Base-by-base conservation (phyloP, 2,329 filamentous ascomycete species). In the Didymella pomorum region DNA sequence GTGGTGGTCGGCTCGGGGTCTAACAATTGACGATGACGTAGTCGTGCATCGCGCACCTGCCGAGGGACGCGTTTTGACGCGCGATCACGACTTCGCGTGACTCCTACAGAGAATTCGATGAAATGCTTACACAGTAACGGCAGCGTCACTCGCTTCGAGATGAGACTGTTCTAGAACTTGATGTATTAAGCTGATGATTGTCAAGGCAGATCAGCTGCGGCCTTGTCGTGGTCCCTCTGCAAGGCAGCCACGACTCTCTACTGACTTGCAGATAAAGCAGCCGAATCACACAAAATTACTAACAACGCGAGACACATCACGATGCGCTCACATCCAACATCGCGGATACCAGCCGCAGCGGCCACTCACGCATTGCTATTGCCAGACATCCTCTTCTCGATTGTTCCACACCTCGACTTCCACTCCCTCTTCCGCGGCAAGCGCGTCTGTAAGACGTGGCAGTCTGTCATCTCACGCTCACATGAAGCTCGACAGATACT, bases 11-110 rank as follows among this genome's bases (percentile, higher is more conserved):
- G 33, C 35, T 18, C 52, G 25, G 49, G n/a, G 53, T 26, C 23
- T 39, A n/a, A 18, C 43, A n/a, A 18, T 39, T 28, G n/a, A n/a
- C 14, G n/a, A 41, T 52, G 52, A 69, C 68, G 66, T 67, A 65
- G 62, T 65, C 62, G 63, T 61, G 52, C 23, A 62, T 16, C 62
- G 63, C 60, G 52, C 23, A 62, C 16, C 23, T 7, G 11, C 58
- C 61, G 53, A 53, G 31, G 57, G 58, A 55, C 50, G 43, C 31
- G 26, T 61, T 48, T 39, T 46, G 52, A 61, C 63, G 44, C 66
- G 61, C 41, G 41, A 58, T 63, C 62, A 66, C 58, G 60, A 62
- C 57, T 18, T 16, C 60, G 52, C 45, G 35, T 35, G 25, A 20
- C 28, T 39, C 10, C 3, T 18, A 25, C 31, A 39, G 7, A 1